A percentile compares a stretch with the other conserved stretches of the same genome.
These are phyloP conservation scores for Gloeostereum incarnatum DNA, from an alignment of 768 basidiomycete species.

Conservation along the genomic window DNA sequence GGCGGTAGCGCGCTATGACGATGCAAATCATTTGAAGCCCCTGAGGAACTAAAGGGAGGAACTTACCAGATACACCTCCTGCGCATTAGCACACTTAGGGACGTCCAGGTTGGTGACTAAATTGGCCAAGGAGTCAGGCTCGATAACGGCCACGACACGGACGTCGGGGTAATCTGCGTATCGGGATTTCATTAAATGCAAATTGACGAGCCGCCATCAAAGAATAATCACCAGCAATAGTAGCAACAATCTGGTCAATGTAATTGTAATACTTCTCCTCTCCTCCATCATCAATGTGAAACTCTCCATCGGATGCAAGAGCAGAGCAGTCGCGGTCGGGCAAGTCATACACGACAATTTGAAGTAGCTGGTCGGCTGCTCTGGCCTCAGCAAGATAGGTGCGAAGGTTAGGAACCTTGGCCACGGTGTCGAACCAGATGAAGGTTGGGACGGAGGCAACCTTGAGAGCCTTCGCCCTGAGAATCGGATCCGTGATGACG, in stretches of 20 bases:
- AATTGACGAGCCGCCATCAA: conserved; percentile 1
- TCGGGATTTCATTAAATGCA: conserved; percentile 1
- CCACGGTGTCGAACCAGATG: conserved; percentile 49
- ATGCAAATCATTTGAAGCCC: conserved; percentile 4
- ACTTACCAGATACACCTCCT: conserved; percentile 39
- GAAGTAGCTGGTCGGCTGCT: conserved; percentile 35
- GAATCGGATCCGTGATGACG: conserved; percentile 36
- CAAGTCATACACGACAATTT: conserved; percentile 49
- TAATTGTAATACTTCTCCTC: conserved; percentile 46
- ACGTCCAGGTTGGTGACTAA: conserved; percentile 60
- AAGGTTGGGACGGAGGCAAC: conserved; percentile 55
- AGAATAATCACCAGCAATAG: conserved; percentile 24
- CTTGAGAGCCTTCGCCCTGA: conserved; percentile 37
- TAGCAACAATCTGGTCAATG: conserved; percentile 54
- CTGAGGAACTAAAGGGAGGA: not conserved
- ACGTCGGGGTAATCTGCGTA: conserved; percentile 45
- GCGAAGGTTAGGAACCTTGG: conserved; percentile 45
- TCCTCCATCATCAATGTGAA: conserved; percentile 47
- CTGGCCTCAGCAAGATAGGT: conserved; percentile 47
- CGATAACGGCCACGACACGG: conserved; percentile 54
- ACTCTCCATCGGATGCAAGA: conserved; percentile 58
- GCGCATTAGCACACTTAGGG: conserved; percentile 42
- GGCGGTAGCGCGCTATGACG: conserved; percentile 1
- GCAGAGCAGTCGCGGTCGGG: conserved; percentile 64
- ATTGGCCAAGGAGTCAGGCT: conserved; percentile 62